Evolutionary conservation across 2,329 filamentous ascomycete genomes (phyloP).

Genomic region (Penicillium nordicum): DNA sequence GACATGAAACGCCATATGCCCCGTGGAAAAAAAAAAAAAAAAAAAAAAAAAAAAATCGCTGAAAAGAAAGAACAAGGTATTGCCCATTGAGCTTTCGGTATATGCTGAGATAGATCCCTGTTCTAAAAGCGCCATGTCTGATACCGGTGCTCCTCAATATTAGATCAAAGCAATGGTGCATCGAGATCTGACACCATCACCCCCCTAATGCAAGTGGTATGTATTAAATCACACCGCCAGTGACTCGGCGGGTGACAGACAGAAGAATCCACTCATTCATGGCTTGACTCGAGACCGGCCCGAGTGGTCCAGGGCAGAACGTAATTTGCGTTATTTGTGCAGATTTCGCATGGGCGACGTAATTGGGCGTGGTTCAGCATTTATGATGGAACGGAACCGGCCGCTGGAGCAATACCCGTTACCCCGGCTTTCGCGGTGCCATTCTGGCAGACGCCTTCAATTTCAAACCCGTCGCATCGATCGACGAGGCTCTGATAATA

Average conservation of each 20-base stretch:
- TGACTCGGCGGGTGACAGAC: not conserved
- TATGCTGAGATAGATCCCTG: slow-evolving; percentile 18
- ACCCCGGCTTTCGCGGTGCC: slow-evolving; percentile 8
- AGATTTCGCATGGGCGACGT: not conserved
- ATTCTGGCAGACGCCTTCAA: slow-evolving; percentile 38
- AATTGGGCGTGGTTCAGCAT: not conserved
- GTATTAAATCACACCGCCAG: slow-evolving; percentile 16
- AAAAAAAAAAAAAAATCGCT: slow-evolving; percentile 19
- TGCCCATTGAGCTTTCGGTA: slow-evolving; percentile 7
- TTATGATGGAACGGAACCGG: not conserved
- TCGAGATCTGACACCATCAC: not conserved
- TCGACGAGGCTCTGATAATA: slow-evolving; percentile 88
- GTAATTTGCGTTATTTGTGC: not conserved
- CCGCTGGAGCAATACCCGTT: slow-evolving; percentile 15
- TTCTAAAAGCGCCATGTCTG: slow-evolving; percentile 11
- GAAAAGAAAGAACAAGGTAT: slow-evolving; percentile 20
- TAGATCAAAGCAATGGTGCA: slow-evolving; percentile 8
- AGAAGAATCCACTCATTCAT: slow-evolving; percentile 3
- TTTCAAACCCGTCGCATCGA: slow-evolving; percentile 57
- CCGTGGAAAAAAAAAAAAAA: too few relatives aligned
- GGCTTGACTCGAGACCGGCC: slow-evolving; percentile 21
- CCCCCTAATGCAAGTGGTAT: slow-evolving; percentile 8
- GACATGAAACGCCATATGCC: too few relatives aligned
- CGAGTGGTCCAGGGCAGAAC: slow-evolving; percentile 9
- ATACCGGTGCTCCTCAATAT: slow-evolving; percentile 12